Evolutionary conservation across 192 early-diverging fungal genomes (phyloP).

Genomic region (Coemansia sp.): DNA sequence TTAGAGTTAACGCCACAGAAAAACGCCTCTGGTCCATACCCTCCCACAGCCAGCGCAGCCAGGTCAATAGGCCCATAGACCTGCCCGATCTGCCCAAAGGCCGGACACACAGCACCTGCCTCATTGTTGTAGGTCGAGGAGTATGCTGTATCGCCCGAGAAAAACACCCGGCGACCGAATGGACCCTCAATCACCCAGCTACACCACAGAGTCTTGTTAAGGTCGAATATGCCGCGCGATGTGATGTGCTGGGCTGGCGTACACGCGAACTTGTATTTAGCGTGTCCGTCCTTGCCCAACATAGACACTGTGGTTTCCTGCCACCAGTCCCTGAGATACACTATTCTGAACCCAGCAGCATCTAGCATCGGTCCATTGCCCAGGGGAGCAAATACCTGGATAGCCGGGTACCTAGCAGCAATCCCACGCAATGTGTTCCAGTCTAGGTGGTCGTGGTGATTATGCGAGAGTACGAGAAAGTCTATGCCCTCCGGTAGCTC

Average conservation of each 20-base stretch:
- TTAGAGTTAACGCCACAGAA: slow-evolving; percentile 72
- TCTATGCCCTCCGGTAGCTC: slow-evolving; percentile 69
- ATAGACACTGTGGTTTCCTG: slow-evolving; percentile 21
- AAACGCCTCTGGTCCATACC: slow-evolving; percentile 69
- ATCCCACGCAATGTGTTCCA: slow-evolving; percentile 60
- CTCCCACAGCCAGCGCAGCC: slow-evolving; percentile 80
- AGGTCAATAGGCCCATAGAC: slow-evolving; percentile 72
- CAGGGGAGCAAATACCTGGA: slow-evolving; percentile 72
- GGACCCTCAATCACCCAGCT: slow-evolving; percentile 63
- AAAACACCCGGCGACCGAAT: slow-evolving; percentile 33
- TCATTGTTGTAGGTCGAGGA: slow-evolving; percentile 59
- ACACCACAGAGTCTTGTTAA: slow-evolving; percentile 76
- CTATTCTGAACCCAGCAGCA: slow-evolving; percentile 53
- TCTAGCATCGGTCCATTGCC: slow-evolving; percentile 70
- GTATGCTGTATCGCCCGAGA: slow-evolving; percentile 77
- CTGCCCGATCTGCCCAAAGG: slow-evolving; percentile 78
- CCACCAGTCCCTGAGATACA: slow-evolving; percentile 77
- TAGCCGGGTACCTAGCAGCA: slow-evolving; percentile 40
- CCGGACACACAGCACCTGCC: slow-evolving; percentile 68
- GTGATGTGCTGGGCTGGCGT: slow-evolving; percentile 62
- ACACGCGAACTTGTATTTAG: slow-evolving; percentile 56
- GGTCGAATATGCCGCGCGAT: slow-evolving; percentile 60
- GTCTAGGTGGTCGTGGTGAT: slow-evolving; percentile 89
- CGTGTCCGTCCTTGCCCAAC: background rate
- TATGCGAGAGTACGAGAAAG: slow-evolving; percentile 76